Evolutionary conservation across 192 early-diverging fungal species (phyloP).

Genomic region (Irineochytrium annulatum): DNA sequence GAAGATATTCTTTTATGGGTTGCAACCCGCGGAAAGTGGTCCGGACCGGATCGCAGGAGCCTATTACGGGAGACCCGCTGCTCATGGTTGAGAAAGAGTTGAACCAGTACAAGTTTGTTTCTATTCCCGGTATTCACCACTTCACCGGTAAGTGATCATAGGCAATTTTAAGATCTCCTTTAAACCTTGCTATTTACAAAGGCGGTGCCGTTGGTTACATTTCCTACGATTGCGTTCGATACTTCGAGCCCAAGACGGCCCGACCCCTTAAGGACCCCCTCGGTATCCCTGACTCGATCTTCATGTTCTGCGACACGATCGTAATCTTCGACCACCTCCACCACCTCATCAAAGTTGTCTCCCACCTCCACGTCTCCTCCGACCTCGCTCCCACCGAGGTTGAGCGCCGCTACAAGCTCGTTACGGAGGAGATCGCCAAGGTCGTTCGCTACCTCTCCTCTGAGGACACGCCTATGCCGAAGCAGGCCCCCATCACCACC

Average conservation of each 20-base stretch:
- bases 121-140: slow-evolving; percentile 73
- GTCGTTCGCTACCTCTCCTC: slow-evolving; percentile 56
- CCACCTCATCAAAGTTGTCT: slow-evolving; percentile 86
- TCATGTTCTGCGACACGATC: slow-evolving; percentile 93
- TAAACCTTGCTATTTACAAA: slow-evolving; percentile 23
- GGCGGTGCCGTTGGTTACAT: slow-evolving; percentile 98
- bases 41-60: slow-evolving; percentile 69
- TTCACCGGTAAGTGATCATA: slow-evolving; percentile 63
- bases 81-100: slow-evolving; percentile 82
- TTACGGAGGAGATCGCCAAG: slow-evolving; percentile 61
- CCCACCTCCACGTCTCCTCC: slow-evolving; percentile 62
- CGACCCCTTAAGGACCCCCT: slow-evolving; percentile 77
- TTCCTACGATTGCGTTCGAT: slow-evolving; percentile 93
- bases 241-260: slow-evolving; percentile 93
- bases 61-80: slow-evolving; percentile 79
- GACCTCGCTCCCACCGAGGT: slow-evolving; percentile 48
- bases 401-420: slow-evolving; percentile 78
- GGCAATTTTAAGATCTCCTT: background rate
- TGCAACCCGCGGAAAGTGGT: slow-evolving; percentile 84
- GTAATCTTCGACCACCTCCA: slow-evolving; percentile 95
- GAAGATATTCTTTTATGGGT: slow-evolving; percentile 95
- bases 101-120: slow-evolving; percentile 67
- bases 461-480: slow-evolving; percentile 71
- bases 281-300: slow-evolving; percentile 86
- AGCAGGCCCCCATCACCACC: slow-evolving; percentile 62